These are phyloP conservation scores for Fraxinus baroniana DNA, from an alignment of 305 asterid genomes.

Conservation along the genomic window DNA sequence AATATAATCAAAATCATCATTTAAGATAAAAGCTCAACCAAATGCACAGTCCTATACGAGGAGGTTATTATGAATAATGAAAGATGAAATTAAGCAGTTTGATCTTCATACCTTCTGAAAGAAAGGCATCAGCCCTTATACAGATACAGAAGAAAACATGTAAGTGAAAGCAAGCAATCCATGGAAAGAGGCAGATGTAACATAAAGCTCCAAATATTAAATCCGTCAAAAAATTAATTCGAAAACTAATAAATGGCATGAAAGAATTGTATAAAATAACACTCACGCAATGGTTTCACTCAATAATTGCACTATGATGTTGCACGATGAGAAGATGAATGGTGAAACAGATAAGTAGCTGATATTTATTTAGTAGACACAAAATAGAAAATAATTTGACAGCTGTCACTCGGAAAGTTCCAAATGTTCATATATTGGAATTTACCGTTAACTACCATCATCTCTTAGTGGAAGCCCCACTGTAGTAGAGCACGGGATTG, in stretches of 20 bases:
- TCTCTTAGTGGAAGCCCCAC: not conserved
- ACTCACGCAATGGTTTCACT: too few species aligned
- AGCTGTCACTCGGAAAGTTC: not conserved
- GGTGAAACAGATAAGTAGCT: too few species aligned
- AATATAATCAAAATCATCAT: not conserved
- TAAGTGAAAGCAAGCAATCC: not conserved
- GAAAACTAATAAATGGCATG: too few species aligned
- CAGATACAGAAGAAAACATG: not conserved
- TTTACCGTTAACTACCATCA: not conserved
- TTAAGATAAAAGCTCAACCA: not conserved
- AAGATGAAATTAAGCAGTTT: not conserved
- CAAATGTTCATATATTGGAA: not conserved
- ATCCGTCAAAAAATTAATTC: too few species aligned
- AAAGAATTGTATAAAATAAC: too few species aligned
- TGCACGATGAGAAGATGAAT: too few species aligned
- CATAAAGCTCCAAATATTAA: not conserved
- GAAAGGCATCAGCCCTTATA: not conserved
- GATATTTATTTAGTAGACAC: not conserved
- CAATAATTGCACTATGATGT: too few species aligned
- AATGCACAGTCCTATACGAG: not conserved
- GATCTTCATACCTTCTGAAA: not conserved
- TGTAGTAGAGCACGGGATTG: not conserved
- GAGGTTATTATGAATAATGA: not conserved
- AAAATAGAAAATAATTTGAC: not conserved
- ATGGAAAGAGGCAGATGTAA: not conserved